Percentiles rank a stretch among this genome's conserved stretches.
phyloP scores from a whole-genome alignment of 345 rosid genomes.

The Abelmoschus esculentus region DNA sequence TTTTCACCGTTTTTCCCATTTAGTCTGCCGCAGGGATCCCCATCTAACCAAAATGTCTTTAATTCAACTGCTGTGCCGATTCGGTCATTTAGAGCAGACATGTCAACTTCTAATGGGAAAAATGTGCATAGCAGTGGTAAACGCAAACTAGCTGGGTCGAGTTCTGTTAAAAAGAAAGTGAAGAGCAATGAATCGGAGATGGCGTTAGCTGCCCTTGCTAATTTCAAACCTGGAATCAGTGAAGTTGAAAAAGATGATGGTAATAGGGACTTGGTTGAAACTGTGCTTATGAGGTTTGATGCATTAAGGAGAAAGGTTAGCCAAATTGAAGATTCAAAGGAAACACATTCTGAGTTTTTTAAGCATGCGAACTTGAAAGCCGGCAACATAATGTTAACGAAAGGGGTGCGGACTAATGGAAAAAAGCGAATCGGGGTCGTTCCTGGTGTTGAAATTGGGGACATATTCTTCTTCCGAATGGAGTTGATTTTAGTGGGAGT shows the following conservation, averaged over 20 bases:
- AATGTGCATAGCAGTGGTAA: too few species aligned
- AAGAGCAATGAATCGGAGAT: neutral
- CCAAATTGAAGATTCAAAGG: slow-evolving; percentile 45
- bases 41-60: too few species aligned
- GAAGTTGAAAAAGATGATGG: slow-evolving; percentile 35
- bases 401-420: slow-evolving; percentile 51
- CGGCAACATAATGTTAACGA: slow-evolving; percentile 41
- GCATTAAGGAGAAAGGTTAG: slow-evolving; percentile 40
- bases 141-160: too few species aligned
- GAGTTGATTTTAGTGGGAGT: slow-evolving; percentile 79
- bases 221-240: slow-evolving; percentile 27
- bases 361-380: slow-evolving; percentile 52
- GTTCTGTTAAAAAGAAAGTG: too few species aligned
- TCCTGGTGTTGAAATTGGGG: slow-evolving; percentile 80
- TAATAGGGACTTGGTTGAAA: slow-evolving; percentile 27
- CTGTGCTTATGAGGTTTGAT: slow-evolving; percentile 38
- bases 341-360: slow-evolving; percentile 20
- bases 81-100: too few species aligned
- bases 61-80: too few species aligned
- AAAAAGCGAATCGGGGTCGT: slow-evolving; percentile 61
- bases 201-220: neutral
- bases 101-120: too few species aligned
- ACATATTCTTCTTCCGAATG: slow-evolving; percentile 72
- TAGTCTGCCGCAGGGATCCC: neutral
- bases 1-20: slow-evolving; percentile 37